Evolutionary conservation across 805 yeast species (phyloP).

Genomic region (Candida hispaniensis): DNA sequence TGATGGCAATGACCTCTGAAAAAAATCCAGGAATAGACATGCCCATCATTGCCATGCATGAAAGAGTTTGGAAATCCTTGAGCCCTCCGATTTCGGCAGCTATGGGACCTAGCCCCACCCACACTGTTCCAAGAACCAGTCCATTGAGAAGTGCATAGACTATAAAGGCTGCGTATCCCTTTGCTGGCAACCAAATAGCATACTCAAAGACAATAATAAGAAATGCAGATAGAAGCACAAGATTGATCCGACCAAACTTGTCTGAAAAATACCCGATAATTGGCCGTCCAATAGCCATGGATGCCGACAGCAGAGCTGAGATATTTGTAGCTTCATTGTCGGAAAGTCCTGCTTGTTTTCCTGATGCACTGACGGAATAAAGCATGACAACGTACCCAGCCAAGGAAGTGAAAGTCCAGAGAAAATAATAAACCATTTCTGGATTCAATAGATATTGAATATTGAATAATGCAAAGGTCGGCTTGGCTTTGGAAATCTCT

Average conservation of each 20-base stretch:
- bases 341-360: slow-evolving; percentile 20
- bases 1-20: slow-evolving; percentile 14
- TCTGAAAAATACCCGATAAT: slow-evolving; percentile 40
- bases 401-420: slow-evolving; percentile 9
- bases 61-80: slow-evolving; percentile 4
- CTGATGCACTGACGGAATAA: slow-evolving; percentile 26
- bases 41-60: slow-evolving; percentile 11
- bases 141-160: slow-evolving; percentile 31
- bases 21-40: slow-evolving; percentile 12
- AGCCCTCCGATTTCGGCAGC: slow-evolving; percentile 10
- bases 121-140: slow-evolving; percentile 26
- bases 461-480: slow-evolving; percentile 5
- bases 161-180: slow-evolving; percentile 18
- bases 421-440: slow-evolving; percentile 7
- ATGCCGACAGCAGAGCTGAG: slow-evolving; percentile 27
- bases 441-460: slow-evolving; percentile 2
- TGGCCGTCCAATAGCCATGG: slow-evolving; percentile 40
- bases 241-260: slow-evolving; percentile 37
- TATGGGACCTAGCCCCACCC: slow-evolving; percentile 13
- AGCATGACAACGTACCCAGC: slow-evolving; percentile 17
- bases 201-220: slow-evolving; percentile 28
- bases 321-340: slow-evolving; percentile 22
- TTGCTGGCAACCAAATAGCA: slow-evolving; percentile 18
- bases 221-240: slow-evolving; percentile 26
- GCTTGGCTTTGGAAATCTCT: slow-evolving; percentile 10